Conservation (phyloP, 2,329 filamentous ascomycete species). For the Talaromyces sp. region DNA sequence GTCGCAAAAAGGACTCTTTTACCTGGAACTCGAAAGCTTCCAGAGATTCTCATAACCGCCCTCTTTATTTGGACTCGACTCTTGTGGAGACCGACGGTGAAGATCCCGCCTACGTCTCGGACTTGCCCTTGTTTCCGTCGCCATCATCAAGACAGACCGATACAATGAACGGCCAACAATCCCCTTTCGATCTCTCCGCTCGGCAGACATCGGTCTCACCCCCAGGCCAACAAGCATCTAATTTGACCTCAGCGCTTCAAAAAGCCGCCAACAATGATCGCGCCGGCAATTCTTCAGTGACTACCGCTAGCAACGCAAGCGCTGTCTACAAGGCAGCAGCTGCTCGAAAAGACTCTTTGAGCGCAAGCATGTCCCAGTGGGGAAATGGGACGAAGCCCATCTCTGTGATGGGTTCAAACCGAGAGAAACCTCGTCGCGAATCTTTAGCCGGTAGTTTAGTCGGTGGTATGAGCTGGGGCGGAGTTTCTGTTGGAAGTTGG, state of each 20-base stretch:
- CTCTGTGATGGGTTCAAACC: slow-evolving; percentile 50
- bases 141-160: slow-evolving; percentile 30
- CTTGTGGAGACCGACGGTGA: slow-evolving; percentile 31
- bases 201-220: slow-evolving; percentile 58
- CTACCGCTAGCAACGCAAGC: slow-evolving; percentile 36
- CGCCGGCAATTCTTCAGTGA: slow-evolving; percentile 43
- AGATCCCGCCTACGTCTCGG: slow-evolving; percentile 26
- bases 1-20: slow-evolving; percentile 42
- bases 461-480: slow-evolving; percentile 94
- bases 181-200: slow-evolving; percentile 59
- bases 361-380: slow-evolving; percentile 51
- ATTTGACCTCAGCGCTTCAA: slow-evolving; percentile 60
- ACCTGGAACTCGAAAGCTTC: slow-evolving; percentile 45
- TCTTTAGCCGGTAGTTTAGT: slow-evolving; percentile 60
- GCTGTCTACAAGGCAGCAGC: slow-evolving; percentile 38
- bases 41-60: slow-evolving; percentile 28
- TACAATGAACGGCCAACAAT: slow-evolving; percentile 53
- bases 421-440: slow-evolving; percentile 54
- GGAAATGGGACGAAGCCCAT: slow-evolving; percentile 59
- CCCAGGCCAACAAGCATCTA: slow-evolving; percentile 58
- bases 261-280: slow-evolving; percentile 42
- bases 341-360: slow-evolving; percentile 55
- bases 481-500: slow-evolving; percentile 92
- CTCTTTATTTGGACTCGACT: slow-evolving; percentile 33
- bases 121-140: slow-evolving; percentile 41